A percentile compares a stretch with the other conserved stretches of the same genome.
Evolutionary conservation across 805 yeast genomes (phyloP).

Genomic region (Metahyphopichia silvanorum): DNA sequence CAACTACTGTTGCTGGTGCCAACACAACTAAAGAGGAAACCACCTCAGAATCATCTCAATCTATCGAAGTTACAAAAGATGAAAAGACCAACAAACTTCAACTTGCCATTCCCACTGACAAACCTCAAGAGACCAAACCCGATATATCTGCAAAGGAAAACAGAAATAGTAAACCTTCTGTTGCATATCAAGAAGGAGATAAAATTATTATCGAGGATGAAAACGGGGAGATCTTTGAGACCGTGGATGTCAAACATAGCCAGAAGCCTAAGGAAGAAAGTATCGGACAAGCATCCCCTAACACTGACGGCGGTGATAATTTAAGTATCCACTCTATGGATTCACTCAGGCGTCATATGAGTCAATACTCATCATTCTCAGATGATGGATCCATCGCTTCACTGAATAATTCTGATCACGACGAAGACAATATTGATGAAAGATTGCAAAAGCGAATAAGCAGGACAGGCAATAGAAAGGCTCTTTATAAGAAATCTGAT

Average conservation of each 20-base stretch:
- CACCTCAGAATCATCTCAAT: conserved; percentile 5
- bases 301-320: conserved; percentile 9
- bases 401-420: background rate
- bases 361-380: conserved; percentile 31
- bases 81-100: background rate
- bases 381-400: conserved; percentile 6
- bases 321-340: conserved; percentile 37
- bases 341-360: conserved; percentile 35
- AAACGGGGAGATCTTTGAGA: conserved; percentile 74
- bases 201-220: conserved; percentile 75
- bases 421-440: conserved; percentile 8
- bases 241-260: conserved; percentile 36
- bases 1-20: conserved; percentile 4
- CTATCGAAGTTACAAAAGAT: conserved; percentile 2
- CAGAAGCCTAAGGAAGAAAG: conserved; percentile 4
- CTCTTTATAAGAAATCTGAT: conserved; percentile 28
- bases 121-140: conserved; percentile 2
- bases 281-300: background rate
- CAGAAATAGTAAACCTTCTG: conserved; percentile 23
- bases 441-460: conserved; percentile 10
- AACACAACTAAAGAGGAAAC: conserved; percentile 1
- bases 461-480: conserved; percentile 13
- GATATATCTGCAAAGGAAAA: conserved; percentile 2
- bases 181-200: conserved; percentile 61
- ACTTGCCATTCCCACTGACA: background rate